phyloP scores from a whole-genome alignment of 2,329 filamentous ascomycete genomes.

The Venturiaceae sp. region DNA sequence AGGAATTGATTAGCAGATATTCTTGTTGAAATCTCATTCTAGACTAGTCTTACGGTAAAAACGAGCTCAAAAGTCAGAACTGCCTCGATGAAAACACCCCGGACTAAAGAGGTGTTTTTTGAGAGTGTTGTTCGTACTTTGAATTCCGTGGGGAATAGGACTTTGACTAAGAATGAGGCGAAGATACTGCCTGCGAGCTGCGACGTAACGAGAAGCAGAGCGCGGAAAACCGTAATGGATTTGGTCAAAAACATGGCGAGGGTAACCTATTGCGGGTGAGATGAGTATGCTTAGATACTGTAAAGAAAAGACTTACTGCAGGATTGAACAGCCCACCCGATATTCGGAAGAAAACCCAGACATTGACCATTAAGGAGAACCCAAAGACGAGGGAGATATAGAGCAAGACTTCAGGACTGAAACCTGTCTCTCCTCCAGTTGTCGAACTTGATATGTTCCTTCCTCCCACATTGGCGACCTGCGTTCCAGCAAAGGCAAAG shows the following conservation, averaged over 20 bases:
- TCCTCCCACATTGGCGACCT: conserved; percentile 11
- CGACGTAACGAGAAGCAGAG: conserved; percentile 19
- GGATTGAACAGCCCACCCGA: conserved; percentile 16
- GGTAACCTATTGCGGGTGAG: conserved; percentile 18
- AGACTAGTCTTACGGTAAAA: conserved; percentile 23
- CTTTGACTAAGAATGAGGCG: conserved; percentile 32
- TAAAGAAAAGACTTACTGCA: conserved; percentile 14
- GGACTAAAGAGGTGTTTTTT: conserved; percentile 29
- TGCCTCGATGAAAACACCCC: conserved; percentile 41
- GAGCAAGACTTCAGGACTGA: conserved; percentile 10
- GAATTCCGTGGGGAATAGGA: conserved; percentile 34
- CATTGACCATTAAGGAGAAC: conserved; percentile 11
- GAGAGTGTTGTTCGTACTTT: conserved; percentile 33
- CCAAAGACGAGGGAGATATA: conserved; percentile 19
- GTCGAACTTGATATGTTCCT: neutral
- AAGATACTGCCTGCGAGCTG: conserved; percentile 25
- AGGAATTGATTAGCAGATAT: too few species aligned
- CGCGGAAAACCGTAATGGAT: conserved; percentile 21
- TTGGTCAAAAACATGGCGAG: conserved; percentile 27
- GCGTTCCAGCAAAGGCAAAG: conserved; percentile 13
- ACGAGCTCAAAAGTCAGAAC: conserved; percentile 36
- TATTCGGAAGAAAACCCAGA: conserved; percentile 7
- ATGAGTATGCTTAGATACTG: conserved; percentile 23
- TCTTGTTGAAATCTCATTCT: neutral
- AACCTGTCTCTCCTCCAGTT: conserved; percentile 13